These are phyloP conservation scores for Domatiomyces catenatus DNA, from an alignment of 2,329 filamentous ascomycete species.

Conservation along the genomic window DNA sequence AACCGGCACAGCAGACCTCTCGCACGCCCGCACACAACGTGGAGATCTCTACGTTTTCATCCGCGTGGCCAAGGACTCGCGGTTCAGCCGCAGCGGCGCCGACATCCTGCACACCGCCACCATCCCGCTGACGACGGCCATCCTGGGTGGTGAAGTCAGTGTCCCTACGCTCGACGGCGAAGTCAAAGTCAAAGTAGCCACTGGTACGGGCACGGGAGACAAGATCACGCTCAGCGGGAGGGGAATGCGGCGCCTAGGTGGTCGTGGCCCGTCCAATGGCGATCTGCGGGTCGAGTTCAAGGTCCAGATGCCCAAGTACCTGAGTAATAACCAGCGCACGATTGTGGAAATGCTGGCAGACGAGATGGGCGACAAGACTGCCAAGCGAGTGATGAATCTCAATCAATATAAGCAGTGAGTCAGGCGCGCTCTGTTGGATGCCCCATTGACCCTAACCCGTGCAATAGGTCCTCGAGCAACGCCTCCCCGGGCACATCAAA, in stretches of 20 bases:
- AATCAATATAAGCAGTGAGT: constrained; percentile 38
- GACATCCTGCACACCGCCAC: constrained; percentile 86
- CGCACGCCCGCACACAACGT: constrained; percentile 48
- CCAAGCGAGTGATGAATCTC: constrained; percentile 83
- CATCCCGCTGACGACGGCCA: constrained; percentile 80
- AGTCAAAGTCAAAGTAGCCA: constrained; percentile 78
- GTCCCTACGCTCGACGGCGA: constrained; percentile 83
- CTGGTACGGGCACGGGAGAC: constrained; percentile 84
- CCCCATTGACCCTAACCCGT: constrained; percentile 4
- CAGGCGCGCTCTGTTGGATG: constrained; percentile 1
- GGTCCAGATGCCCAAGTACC: constrained; percentile 86
- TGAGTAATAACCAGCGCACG: constrained; percentile 78
- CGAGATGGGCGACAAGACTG: constrained; percentile 84
- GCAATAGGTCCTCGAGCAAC: constrained; percentile 6
- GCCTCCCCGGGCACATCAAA: constrained; percentile 12
- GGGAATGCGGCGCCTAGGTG: constrained; percentile 79
- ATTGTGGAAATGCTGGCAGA: constrained; percentile 92
- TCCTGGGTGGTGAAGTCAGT: constrained; percentile 77
- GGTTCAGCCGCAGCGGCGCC: constrained; percentile 74
- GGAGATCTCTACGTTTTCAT: constrained; percentile 90
- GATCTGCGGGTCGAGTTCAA: constrained; percentile 91
- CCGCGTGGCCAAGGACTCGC: constrained; percentile 71
- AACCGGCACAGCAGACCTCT: constrained; percentile 52
- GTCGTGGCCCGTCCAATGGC: constrained; percentile 52
- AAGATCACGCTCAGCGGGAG: constrained; percentile 74